A percentile compares a stretch with the other conserved stretches of the same genome.
phyloP scores from a whole-genome alignment of 768 basidiomycete species.

The Lactarius psammicola region DNA sequence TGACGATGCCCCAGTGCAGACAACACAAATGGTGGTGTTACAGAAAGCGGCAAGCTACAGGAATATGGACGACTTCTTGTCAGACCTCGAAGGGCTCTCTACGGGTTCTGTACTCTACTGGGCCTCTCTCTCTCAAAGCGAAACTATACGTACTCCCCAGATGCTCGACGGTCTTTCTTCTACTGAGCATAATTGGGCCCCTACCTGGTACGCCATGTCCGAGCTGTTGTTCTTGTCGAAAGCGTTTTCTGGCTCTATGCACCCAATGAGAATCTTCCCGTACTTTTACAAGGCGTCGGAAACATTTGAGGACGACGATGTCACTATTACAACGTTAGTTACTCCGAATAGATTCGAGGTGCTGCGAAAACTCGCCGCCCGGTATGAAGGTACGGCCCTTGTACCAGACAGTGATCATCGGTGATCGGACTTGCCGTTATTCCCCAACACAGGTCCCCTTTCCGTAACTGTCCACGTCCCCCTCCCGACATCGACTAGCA shows the following conservation, averaged over 20 bases:
- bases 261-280: constrained; percentile 73
- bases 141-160: neutral
- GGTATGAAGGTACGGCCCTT: constrained; percentile 63
- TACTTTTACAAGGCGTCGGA: constrained; percentile 75
- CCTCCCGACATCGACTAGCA: constrained; percentile 43
- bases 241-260: constrained; percentile 65
- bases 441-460: constrained; percentile 61
- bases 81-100: constrained; percentile 8
- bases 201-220: constrained; percentile 19
- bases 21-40: constrained; percentile 12
- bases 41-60: constrained; percentile 15
- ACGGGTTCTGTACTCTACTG: constrained; percentile 13
- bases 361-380: constrained; percentile 66
- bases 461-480: constrained; percentile 80
- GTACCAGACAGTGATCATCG: neutral
- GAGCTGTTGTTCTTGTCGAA: constrained; percentile 53
- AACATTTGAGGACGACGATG: constrained; percentile 56
- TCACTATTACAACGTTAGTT: constrained; percentile 83
- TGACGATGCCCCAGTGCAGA: neutral
- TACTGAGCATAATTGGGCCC: constrained; percentile 15
- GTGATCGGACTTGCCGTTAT: neutral
- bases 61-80: constrained; percentile 17
- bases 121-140: constrained; percentile 11
- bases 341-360: constrained; percentile 77
- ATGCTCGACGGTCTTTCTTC: constrained; percentile 3